Evolutionary conservation across 2,329 filamentous ascomycete species (phyloP).

Genomic region (Aspergillus oerlinghausenensis): DNA sequence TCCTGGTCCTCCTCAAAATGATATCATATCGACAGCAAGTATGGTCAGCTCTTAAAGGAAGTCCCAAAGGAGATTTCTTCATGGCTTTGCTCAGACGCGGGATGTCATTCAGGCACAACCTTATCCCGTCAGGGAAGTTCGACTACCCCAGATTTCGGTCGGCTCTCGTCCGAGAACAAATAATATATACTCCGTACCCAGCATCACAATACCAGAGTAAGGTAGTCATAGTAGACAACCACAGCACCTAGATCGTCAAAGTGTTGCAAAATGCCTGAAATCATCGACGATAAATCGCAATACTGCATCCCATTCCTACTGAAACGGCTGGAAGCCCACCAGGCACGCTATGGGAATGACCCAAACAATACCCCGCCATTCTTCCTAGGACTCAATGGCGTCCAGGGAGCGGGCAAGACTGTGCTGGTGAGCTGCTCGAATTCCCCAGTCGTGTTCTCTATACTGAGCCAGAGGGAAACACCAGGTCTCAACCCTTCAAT

Average conservation of each 20-base stretch:
- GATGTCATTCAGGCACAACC: background rate
- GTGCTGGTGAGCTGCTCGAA: constrained; percentile 61
- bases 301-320: constrained; percentile 75
- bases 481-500: constrained; percentile 58
- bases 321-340: constrained; percentile 52
- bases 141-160: constrained; percentile 15
- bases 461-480: background rate
- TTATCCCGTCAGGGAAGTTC: background rate
- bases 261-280: constrained; percentile 42
- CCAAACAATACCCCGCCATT: constrained; percentile 56
- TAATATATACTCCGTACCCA: background rate
- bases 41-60: background rate
- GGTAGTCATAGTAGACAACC: constrained; percentile 7
- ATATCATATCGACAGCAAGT: too few relatives aligned
- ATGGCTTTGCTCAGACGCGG: background rate
- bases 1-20: background rate
- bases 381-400: constrained; percentile 82
- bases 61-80: background rate
- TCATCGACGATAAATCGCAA: constrained; percentile 72
- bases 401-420: constrained; percentile 90
- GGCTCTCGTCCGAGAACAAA: constrained; percentile 11
- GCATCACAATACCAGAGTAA: background rate
- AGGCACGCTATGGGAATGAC: constrained; percentile 34
- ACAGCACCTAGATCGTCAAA: constrained; percentile 10
- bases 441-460: background rate